These are phyloP conservation scores for Candida dubliniensis DNA, from an alignment of 1,139 yeast genomes.

Conservation along the genomic window DNA sequence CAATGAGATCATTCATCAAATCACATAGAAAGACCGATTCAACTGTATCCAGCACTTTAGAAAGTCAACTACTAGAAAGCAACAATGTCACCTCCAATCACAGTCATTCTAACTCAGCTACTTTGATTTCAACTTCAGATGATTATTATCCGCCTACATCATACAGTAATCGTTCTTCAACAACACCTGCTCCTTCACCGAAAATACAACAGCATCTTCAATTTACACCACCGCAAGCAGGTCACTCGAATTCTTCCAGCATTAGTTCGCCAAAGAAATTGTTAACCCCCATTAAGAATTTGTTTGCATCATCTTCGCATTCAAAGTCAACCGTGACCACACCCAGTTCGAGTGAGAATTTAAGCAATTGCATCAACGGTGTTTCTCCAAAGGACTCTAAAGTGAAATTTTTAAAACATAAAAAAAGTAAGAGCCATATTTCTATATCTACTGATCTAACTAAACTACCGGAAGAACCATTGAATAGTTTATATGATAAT, in stretches of 20 bases:
- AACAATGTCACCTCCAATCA: background rate
- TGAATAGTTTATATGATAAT: constrained; percentile 3
- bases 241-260: constrained; percentile 13
- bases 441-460: constrained; percentile 3
- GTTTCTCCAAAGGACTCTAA: constrained; percentile 10
- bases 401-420: constrained; percentile 6
- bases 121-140: constrained; percentile 1
- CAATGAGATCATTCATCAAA: constrained; percentile 50
- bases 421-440: constrained; percentile 9
- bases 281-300: constrained; percentile 43
- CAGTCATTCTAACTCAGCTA: constrained; percentile 2
- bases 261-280: constrained; percentile 44
- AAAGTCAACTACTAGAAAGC: constrained; percentile 5
- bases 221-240: constrained; percentile 28
- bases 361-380: constrained; percentile 4
- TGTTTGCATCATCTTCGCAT: constrained; percentile 30
- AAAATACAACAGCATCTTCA: constrained; percentile 20
- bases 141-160: constrained; percentile 7
- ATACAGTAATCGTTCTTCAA: constrained; percentile 2
- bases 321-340: constrained; percentile 10
- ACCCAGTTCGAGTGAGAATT: constrained; percentile 15
- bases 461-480: constrained; percentile 7
- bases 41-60: constrained; percentile 13
- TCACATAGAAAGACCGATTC: constrained; percentile 38
- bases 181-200: constrained; percentile 27